These are phyloP conservation scores for Closterium sp. DNA, from an alignment of 139 green algal genomes.

Conservation along the genomic window DNA sequence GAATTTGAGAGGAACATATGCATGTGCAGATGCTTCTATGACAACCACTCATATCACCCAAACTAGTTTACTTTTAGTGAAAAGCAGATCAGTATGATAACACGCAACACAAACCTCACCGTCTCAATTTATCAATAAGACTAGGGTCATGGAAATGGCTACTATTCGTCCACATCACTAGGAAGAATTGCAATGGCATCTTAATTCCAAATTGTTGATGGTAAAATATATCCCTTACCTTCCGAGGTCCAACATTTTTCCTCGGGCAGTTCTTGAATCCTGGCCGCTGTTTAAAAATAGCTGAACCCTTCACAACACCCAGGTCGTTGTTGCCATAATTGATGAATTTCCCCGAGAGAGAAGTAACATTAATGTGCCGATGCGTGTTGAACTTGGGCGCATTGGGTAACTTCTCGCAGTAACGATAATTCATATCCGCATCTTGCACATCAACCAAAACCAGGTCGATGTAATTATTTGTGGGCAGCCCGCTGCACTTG, in stretches of 20 bases:
- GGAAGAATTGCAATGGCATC: not conserved
- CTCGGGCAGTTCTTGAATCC: not conserved
- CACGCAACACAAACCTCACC: not conserved
- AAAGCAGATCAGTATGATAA: no score
- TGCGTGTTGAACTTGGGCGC: not conserved
- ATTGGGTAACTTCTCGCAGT: not conserved
- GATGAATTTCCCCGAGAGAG: not conserved
- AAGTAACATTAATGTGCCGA: not conserved
- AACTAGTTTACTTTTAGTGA: no score
- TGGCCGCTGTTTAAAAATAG: not conserved
- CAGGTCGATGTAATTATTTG: not conserved
- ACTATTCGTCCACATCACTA: not conserved
- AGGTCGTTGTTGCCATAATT: not conserved
- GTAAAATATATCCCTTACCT: not conserved
- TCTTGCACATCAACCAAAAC: not conserved
- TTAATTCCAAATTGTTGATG: not conserved
- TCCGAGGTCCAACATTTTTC: not conserved
- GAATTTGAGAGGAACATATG: no score
- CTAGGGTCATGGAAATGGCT: not conserved
- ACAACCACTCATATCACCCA: no score
- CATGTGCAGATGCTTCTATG: no score
- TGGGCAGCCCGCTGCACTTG: constrained; percentile 15
- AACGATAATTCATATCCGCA: not conserved
- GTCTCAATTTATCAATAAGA: not conserved
- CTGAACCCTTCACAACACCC: not conserved